These are phyloP conservation scores for Thelephora terrestris DNA, from an alignment of 1,284 basidiomycete species.

Conservation along the genomic window DNA sequence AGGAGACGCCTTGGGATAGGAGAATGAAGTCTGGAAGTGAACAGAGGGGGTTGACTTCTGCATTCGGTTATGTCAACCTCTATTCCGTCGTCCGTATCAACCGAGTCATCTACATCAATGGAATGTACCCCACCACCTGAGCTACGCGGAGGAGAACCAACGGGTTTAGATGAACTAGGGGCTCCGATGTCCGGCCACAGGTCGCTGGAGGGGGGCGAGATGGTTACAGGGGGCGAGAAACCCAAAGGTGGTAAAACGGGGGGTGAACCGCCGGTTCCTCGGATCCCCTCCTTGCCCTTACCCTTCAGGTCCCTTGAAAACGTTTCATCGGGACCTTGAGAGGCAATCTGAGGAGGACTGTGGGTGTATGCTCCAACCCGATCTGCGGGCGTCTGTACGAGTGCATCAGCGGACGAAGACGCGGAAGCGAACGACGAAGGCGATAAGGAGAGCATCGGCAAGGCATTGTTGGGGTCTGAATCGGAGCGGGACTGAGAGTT, in stretches of 20 bases:
- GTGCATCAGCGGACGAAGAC: background rate
- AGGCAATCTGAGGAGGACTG: background rate
- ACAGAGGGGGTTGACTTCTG: too few relatives aligned
- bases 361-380: background rate
- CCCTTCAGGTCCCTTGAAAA: conserved; percentile 3
- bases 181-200: conserved; percentile 6
- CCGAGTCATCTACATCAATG: too few relatives aligned
- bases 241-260: conserved; percentile 54
- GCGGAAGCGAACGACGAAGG: conserved; percentile 2
- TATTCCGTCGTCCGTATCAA: too few relatives aligned
- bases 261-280: conserved; percentile 30
- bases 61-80: too few relatives aligned
- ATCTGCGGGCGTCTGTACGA: background rate
- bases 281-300: conserved; percentile 41
- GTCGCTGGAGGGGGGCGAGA: conserved; percentile 11
- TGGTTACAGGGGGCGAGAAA: conserved; percentile 43
- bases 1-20: too few relatives aligned
- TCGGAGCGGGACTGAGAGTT: conserved; percentile 3
- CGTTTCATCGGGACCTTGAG: background rate
- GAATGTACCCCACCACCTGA: too few relatives aligned
- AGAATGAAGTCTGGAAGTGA: too few relatives aligned
- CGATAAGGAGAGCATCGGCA: background rate
- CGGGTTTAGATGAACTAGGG: conserved; percentile 9
- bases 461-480: conserved; percentile 1
- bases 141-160: conserved; percentile 6